Base-by-base conservation (phyloP, 2,329 filamentous ascomycete species). In the Graphilbum fragrans region DNA sequence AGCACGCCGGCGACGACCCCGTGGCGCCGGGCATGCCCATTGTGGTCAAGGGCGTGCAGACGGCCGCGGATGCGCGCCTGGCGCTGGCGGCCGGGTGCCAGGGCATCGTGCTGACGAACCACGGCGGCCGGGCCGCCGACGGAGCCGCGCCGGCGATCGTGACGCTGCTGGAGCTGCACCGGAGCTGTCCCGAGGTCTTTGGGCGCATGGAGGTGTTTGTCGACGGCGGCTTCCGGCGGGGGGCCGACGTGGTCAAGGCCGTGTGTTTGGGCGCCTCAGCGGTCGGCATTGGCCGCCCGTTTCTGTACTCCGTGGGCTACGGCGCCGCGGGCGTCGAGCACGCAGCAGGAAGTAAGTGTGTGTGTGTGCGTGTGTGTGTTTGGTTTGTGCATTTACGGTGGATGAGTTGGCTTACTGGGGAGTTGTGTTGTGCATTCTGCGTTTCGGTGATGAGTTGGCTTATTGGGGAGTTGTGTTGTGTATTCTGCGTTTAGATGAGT, bases 41-140 rank as follows among this genome's bases (percentile, higher is more conserved):
- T n/a, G 66, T 74, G 39, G 47, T 76, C 22, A 77, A 77, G 52
- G 72, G 72, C 0, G 63, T 77, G 3, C 72, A 74, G 59, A 67
- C 61, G 18, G 70, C 70, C 0, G 69, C 69, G 22, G 72, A 78
- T 50, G 72, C 73, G 1, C 61, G 61, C 14, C 50, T 62, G 31
- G 72, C 73, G 0, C 62, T 68, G 41, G 55, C 67, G 35, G 55
- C 62, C 41, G 70, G 70, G 0, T 59, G 70, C 37, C 64, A 73
- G 43, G 72, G 72, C 1, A 70, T 77, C 37, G 54, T 74, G 43
- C 48, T 78, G 27, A 72, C 67, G 45, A 78, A 77, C 45, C 74
- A 77, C 42, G 73, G 74, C 17, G 74, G 74, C 3, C 59, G 74
- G 22, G 69, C 70, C 2, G 58, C 74, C 2, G 72, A 77, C 34